phyloP scores from a whole-genome alignment of 2,329 filamentous ascomycete genomes.

The Alternaria sp. region DNA sequence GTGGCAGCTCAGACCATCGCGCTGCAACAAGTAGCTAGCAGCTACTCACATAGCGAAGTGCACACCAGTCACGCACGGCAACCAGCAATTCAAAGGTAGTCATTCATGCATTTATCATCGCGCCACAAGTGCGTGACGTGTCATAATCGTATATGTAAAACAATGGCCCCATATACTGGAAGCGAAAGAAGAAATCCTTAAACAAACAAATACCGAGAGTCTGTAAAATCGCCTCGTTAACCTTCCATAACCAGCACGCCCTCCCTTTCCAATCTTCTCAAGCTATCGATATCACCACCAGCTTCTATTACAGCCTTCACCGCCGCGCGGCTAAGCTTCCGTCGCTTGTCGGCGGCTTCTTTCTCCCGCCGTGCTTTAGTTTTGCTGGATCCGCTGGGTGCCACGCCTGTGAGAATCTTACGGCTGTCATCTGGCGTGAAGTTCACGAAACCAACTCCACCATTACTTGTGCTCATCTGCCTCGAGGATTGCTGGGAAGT shows the following conservation, averaged over 20 bases:
- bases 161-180: neutral
- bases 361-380: conserved; percentile 93
- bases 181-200: neutral
- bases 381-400: conserved; percentile 89
- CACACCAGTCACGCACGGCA: neutral
- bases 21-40: neutral
- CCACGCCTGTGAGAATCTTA: conserved; percentile 86
- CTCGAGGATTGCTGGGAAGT: conserved; percentile 45
- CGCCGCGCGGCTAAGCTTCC: conserved; percentile 73
- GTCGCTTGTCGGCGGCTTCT: conserved; percentile 80
- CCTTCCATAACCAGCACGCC: conserved; percentile 47
- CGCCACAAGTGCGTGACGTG: conserved; percentile 25
- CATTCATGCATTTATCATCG: conserved; percentile 12
- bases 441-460: conserved; percentile 79
- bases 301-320: conserved; percentile 74
- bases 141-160: conserved; percentile 13
- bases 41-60: neutral
- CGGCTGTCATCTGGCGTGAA: conserved; percentile 83
- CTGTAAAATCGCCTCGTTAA: neutral
- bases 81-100: neutral
- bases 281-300: conserved; percentile 68
- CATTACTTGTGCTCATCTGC: conserved; percentile 51
- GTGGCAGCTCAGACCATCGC: neutral
- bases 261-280: conserved; percentile 55
- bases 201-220: neutral